phyloP scores from a whole-genome alignment of 495 filamentous ascomycete genomes.

The Aspergillus kassunensis region DNA sequence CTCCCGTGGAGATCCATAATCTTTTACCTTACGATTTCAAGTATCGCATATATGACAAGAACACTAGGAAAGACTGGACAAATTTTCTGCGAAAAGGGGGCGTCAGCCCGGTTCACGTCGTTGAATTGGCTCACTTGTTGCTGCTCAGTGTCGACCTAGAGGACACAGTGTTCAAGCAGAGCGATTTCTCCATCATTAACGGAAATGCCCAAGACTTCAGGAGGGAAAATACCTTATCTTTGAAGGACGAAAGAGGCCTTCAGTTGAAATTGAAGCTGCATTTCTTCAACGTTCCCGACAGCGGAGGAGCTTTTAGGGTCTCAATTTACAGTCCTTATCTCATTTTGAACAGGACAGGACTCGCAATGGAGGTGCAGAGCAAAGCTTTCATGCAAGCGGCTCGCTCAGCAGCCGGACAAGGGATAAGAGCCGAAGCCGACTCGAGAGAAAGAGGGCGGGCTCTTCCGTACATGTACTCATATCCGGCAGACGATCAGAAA shows the following conservation, averaged over 20 bases:
- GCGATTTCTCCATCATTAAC: constrained; percentile 96
- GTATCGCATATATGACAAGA: constrained; percentile 96
- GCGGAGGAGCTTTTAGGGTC: constrained; percentile 94
- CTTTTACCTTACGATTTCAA: constrained; percentile 97
- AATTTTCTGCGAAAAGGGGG: constrained; percentile 96
- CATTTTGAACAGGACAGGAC: constrained; percentile 89
- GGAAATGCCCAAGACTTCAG: constrained; percentile 79
- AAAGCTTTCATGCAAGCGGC: constrained; percentile 81
- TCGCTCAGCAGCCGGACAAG: constrained; percentile 76
- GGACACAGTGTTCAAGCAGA: constrained; percentile 89
- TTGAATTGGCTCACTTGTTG: constrained; percentile 89
- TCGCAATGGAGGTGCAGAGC: constrained; percentile 82
- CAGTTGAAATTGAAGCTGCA: constrained; percentile 79
- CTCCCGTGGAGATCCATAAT: constrained; percentile 92
- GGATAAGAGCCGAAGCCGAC: constrained; percentile 51
- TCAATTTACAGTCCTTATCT: constrained; percentile 92
- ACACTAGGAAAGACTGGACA: constrained; percentile 96
- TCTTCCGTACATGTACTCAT: constrained; percentile 94
- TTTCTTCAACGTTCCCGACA: constrained; percentile 87
- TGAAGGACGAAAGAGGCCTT: constrained; percentile 78
- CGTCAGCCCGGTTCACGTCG: constrained; percentile 93
- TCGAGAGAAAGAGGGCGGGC: constrained; percentile 51
- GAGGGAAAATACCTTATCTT: constrained; percentile 71
- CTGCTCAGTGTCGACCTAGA: constrained; percentile 92
- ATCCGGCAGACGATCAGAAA: constrained; percentile 74